Conservation (phyloP, 78 protist genomes). For the Acrasis kona region DNA sequence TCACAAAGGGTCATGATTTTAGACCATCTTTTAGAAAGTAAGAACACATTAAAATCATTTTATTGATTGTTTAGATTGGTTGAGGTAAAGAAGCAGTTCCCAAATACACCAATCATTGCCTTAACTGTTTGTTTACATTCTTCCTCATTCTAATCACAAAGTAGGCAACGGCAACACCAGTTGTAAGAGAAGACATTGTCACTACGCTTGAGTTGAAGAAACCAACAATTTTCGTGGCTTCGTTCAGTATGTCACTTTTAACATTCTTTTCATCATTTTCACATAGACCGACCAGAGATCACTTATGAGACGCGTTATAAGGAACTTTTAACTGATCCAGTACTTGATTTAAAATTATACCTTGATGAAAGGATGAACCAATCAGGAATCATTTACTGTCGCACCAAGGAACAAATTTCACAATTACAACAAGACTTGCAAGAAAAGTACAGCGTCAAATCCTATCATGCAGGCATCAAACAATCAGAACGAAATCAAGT, state of each 20-base stretch:
- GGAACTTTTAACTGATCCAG: not conserved
- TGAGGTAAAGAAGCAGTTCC: too few relatives aligned
- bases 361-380: not conserved
- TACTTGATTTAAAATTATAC: not conserved
- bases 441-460: too few relatives aligned
- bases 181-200: not conserved
- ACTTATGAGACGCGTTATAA: not conserved
- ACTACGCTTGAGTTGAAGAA: not conserved
- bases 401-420: not conserved
- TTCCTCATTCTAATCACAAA: too few relatives aligned
- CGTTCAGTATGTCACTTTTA: too few relatives aligned
- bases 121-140: too few relatives aligned
- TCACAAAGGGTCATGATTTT: constrained; percentile 42
- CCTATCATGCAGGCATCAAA: constrained; percentile 17
- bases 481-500: constrained; percentile 16
- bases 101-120: too few relatives aligned
- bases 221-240: not conserved
- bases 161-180: constrained; percentile 27
- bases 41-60: not conserved
- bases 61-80: too few relatives aligned
- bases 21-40: not conserved
- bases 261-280: too few relatives aligned
- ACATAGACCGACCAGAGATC: constrained; percentile 19
- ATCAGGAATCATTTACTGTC: constrained; percentile 25
- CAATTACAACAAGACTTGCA: not conserved